Evolutionary conservation across 148 eudicot genomes (phyloP).

Genomic region (Agrostemma githago): DNA sequence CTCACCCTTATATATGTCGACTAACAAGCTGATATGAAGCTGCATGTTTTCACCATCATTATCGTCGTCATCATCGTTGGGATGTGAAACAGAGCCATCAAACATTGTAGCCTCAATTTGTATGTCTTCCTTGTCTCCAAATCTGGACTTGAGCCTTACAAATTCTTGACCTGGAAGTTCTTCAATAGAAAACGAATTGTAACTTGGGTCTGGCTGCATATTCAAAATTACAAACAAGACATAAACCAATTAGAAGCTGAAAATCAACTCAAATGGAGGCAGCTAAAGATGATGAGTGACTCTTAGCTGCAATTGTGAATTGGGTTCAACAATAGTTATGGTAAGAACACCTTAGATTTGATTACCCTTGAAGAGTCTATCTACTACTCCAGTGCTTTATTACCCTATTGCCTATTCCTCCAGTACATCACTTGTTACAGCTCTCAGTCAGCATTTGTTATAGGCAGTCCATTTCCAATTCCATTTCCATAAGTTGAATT

Average conservation of each 20-base stretch:
- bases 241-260: conserved; percentile 8
- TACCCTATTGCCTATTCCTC: not conserved
- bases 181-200: conserved; percentile 44
- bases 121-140: conserved; percentile 11
- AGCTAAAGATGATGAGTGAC: not conserved
- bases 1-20: conserved; percentile 55
- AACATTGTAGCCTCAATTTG: conserved; percentile 66
- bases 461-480: not conserved
- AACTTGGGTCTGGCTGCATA: conserved; percentile 46
- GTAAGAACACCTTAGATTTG: too few relatives aligned
- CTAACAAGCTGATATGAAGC: conserved; percentile 57
- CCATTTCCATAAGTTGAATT: not conserved
- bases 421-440: too few relatives aligned
- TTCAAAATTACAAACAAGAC: conserved; percentile 4
- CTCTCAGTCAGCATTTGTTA: too few relatives aligned
- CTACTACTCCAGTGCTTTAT: not conserved
- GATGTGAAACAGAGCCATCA: conserved; percentile 47
- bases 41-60: conserved; percentile 34
- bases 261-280: not conserved
- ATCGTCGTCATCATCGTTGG: conserved; percentile 35
- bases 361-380: too few relatives aligned
- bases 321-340: not conserved
- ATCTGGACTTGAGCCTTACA: conserved; percentile 44
- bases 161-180: conserved; percentile 62
- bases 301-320: not conserved